Base-by-base conservation (phyloP, 352 stramenopile genomes). In the Peronosclerospora sorghi region DNA sequence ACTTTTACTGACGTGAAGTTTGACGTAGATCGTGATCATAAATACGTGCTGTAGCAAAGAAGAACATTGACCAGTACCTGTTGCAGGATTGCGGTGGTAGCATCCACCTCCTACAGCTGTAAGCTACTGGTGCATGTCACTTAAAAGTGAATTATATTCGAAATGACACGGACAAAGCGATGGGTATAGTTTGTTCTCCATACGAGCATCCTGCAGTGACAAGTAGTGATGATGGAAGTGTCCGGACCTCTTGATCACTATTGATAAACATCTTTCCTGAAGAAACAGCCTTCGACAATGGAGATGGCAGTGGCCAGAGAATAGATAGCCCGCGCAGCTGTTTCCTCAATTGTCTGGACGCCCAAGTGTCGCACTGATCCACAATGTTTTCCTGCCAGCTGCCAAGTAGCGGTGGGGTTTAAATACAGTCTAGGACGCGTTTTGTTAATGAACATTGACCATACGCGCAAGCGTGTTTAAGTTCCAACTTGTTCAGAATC, bases 371-470 rank as follows among this genome's bases (percentile, higher is more conserved):
- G 71, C 71, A 0, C 18, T 83, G 21, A 41, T 65, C 8, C 71
- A 57, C 4, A 52, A 68, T 10, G 77, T 4, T 54, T 89, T 37
- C 46, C 58, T 9, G 23, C 41, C 4, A 88, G 82, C 34, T 64
- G 75, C 5, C 87, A 90, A 15, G 62, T 96, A 35, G 62, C 72
- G 15, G 88, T 96, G 15, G 89, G 90, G 0, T 97, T 95, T 54
- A 68, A 65, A 26, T 82, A 97, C 43, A 88, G 88, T 5, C 65
- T 96, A 10, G 62, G 96, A 14, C 74, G 86, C 5, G 52, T 90
- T 4, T 32, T 87, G 15, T 27, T 86, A 19, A 54, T 82, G 45
- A 71, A 90, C 35, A 30, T 83, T 2, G 43, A 54, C 0, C 63
- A 67, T 88, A 7, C 66, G 69, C 32, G 62, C 73, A 10, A 83